phyloP scores from a whole-genome alignment of 2,329 filamentous ascomycete species.

The Hysterium pulicare region DNA sequence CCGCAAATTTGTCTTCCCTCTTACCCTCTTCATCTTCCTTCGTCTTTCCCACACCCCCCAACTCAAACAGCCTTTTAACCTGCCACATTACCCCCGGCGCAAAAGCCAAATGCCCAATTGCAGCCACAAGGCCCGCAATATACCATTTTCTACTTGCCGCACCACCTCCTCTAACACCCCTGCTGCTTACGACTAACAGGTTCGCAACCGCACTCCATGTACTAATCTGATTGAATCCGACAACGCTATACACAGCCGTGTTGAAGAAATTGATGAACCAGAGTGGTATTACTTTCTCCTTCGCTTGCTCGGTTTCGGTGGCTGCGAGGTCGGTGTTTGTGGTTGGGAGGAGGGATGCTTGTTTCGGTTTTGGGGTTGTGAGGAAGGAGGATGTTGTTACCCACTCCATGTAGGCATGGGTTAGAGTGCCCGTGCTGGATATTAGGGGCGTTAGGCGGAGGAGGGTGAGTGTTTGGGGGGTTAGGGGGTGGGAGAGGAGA shows the following conservation, averaged over 20 bases:
- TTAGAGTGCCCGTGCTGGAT: constrained; percentile 20
- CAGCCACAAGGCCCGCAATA: constrained; percentile 11
- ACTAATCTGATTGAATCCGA: constrained; percentile 18
- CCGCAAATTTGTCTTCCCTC: no score
- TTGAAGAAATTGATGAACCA: constrained; percentile 22
- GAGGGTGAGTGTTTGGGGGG: constrained; percentile 11
- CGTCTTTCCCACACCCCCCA: constrained; percentile 11
- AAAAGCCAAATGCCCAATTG: constrained; percentile 19
- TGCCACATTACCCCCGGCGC: constrained; percentile 15
- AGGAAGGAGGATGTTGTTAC: constrained; percentile 21
- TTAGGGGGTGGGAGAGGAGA: constrained; percentile 6
- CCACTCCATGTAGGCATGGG: constrained; percentile 26
- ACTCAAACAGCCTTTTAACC: constrained; percentile 11
- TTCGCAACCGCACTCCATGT: constrained; percentile 12
- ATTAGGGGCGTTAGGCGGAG: constrained; percentile 23
- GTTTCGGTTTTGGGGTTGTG: constrained; percentile 7
- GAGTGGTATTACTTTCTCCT: constrained; percentile 11
- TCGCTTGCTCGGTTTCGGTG: constrained; percentile 8
- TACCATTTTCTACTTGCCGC: constrained; percentile 8
- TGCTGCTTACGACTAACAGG: constrained; percentile 6
- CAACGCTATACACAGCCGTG: constrained; percentile 15
- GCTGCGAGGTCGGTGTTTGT: neutral
- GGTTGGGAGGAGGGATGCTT: constrained; percentile 1
- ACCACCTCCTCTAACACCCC: constrained; percentile 2
- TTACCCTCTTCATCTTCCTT: no score